Conservation (phyloP, 805 yeast species). For the Cyberlindnera xishuangbannaensis region DNA sequence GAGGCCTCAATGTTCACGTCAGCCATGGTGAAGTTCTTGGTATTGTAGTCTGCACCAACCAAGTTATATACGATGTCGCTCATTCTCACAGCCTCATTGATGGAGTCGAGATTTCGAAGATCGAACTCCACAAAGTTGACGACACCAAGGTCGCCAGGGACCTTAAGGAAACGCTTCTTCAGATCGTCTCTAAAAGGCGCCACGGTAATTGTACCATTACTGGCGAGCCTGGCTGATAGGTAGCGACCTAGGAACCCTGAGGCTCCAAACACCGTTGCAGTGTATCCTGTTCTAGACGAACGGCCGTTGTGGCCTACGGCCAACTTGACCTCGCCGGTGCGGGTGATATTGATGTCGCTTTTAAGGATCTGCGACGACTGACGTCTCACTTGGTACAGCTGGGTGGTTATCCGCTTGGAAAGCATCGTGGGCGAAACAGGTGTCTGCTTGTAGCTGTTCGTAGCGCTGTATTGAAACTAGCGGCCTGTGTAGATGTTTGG, state of each 20-base stretch:
- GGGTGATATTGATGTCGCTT: slow-evolving; percentile 65
- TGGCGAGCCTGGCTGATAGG: slow-evolving; percentile 64
- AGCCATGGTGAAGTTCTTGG: slow-evolving; percentile 77
- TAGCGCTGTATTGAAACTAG: too few relatives aligned
- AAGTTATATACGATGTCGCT: slow-evolving; percentile 80
- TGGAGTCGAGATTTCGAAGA: slow-evolving; percentile 66
- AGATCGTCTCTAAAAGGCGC: slow-evolving; percentile 80
- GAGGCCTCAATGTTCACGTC: slow-evolving; percentile 80
- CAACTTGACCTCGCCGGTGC: slow-evolving; percentile 66
- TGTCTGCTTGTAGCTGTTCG: background rate
- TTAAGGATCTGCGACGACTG: slow-evolving; percentile 26
- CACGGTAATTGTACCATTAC: slow-evolving; percentile 73
- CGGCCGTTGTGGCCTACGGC: slow-evolving; percentile 77
- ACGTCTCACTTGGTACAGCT: slow-evolving; percentile 12
- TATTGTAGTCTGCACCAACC: slow-evolving; percentile 68
- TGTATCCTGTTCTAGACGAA: slow-evolving; percentile 81
- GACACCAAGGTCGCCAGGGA: slow-evolving; percentile 83
- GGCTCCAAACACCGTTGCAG: slow-evolving; percentile 85
- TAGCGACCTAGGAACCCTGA: slow-evolving; percentile 75
- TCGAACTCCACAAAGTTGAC: slow-evolving; percentile 81
- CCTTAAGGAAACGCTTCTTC: slow-evolving; percentile 72
- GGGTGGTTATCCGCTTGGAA: slow-evolving; percentile 2
- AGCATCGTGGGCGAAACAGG: slow-evolving; percentile 1
- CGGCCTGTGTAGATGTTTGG: too few relatives aligned
- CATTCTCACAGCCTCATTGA: slow-evolving; percentile 71